A percentile compares a stretch with the other conserved stretches of the same genome.
phyloP scores from a whole-genome alignment of 768 basidiomycete genomes.

The Kwoniella pini region DNA sequence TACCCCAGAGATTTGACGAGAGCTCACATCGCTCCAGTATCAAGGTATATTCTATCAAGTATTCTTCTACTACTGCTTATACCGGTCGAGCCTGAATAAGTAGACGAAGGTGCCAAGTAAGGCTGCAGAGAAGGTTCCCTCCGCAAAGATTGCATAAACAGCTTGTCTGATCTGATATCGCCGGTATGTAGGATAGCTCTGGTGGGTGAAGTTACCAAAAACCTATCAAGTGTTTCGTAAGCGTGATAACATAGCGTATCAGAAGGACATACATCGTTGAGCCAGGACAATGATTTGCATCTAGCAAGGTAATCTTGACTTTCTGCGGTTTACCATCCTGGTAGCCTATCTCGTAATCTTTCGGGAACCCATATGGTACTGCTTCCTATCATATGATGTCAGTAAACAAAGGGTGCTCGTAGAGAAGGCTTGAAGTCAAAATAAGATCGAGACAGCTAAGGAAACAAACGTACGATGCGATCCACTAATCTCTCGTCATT shows the following conservation, averaged over 20 bases:
- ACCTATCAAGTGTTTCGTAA: slow-evolving; percentile 60
- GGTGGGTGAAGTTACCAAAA: slow-evolving; percentile 65
- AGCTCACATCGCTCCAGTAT: slow-evolving; percentile 61
- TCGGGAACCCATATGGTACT: slow-evolving; percentile 60
- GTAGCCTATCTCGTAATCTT: slow-evolving; percentile 61
- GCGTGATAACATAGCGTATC: background rate
- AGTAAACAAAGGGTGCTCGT: too few relatives aligned
- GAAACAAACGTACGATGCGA: slow-evolving; percentile 30
- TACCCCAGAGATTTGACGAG: background rate
- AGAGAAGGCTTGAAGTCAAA: background rate
- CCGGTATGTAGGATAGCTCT: slow-evolving; percentile 86
- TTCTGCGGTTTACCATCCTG: slow-evolving; percentile 57
- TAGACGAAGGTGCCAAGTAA: slow-evolving; percentile 60
- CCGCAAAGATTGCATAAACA: slow-evolving; percentile 68
- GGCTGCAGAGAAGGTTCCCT: slow-evolving; percentile 72
- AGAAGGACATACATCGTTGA: slow-evolving; percentile 72
- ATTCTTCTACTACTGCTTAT: slow-evolving; percentile 41
- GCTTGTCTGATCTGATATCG: slow-evolving; percentile 84
- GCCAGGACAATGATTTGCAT: slow-evolving; percentile 95
- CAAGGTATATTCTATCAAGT: slow-evolving; percentile 77
- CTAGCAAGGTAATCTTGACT: slow-evolving; percentile 75
- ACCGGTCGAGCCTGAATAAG: slow-evolving; percentile 22
- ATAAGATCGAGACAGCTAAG: too few relatives aligned
- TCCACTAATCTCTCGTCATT: slow-evolving; percentile 38
- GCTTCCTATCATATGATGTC: slow-evolving; percentile 28